A percentile compares a stretch with the other conserved stretches of the same genome.
Evolutionary conservation across 2,329 filamentous ascomycete species (phyloP).

Genomic region (Pseudogymnoascus sp.): DNA sequence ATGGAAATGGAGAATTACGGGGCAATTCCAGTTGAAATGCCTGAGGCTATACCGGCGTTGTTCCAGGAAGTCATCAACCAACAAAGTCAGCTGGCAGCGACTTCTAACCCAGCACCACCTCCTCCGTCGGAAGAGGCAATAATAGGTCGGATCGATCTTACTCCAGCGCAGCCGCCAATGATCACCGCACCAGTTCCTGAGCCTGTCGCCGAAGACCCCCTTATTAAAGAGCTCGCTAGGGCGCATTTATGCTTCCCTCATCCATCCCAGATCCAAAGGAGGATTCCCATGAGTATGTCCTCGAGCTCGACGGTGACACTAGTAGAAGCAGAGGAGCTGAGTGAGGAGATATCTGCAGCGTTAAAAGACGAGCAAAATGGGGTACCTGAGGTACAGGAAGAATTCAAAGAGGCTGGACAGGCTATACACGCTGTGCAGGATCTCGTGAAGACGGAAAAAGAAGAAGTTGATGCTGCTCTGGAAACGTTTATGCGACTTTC

Average conservation of each 20-base stretch:
- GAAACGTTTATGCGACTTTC: neutral
- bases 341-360: neutral
- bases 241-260: neutral
- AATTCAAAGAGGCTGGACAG: neutral
- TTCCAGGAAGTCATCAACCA: neutral
- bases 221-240: neutral
- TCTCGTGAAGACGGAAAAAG: neutral
- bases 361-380: neutral
- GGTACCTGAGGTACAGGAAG: neutral
- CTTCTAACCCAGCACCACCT: neutral
- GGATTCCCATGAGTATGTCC: neutral
- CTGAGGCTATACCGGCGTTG: conserved; percentile 5
- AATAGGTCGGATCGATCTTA: neutral
- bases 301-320: neutral
- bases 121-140: neutral
- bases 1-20: conserved; percentile 11
- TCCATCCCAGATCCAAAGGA: neutral
- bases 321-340: neutral
- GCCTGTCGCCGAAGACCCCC: neutral
- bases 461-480: neutral
- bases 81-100: neutral
- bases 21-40: conserved; percentile 7
- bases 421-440: neutral
- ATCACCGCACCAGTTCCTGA: neutral
- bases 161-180: neutral